Percentiles rank a stretch among this genome's conserved stretches.
Evolutionary conservation across 805 yeast species (phyloP).

Genomic region (Nakazawaea laoshanensis): DNA sequence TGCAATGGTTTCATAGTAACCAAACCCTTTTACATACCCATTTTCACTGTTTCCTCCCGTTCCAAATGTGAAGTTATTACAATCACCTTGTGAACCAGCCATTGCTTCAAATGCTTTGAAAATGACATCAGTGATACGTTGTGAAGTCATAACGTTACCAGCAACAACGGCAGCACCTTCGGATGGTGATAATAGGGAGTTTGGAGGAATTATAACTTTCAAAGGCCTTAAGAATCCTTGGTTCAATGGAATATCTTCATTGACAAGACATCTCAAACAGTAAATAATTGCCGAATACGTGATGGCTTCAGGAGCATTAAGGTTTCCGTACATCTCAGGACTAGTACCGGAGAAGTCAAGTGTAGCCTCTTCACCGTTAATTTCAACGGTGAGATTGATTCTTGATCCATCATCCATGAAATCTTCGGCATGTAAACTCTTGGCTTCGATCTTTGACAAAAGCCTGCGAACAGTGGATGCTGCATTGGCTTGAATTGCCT

Average conservation of each 20-base stretch:
- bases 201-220: slow-evolving; percentile 52
- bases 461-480: slow-evolving; percentile 57
- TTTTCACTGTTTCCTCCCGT: slow-evolving; percentile 51
- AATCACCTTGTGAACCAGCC: slow-evolving; percentile 95
- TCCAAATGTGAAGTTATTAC: slow-evolving; percentile 92
- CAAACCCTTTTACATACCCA: slow-evolving; percentile 60
- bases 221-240: slow-evolving; percentile 88
- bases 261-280: slow-evolving; percentile 76
- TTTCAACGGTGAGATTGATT: slow-evolving; percentile 46
- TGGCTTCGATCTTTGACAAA: slow-evolving; percentile 30
- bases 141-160: slow-evolving; percentile 93
- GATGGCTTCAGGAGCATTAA: slow-evolving; percentile 90
- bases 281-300: slow-evolving; percentile 84
- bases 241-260: slow-evolving; percentile 84
- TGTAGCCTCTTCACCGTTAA: slow-evolving; percentile 42
- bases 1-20: slow-evolving; percentile 90
- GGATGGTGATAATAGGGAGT: slow-evolving; percentile 64
- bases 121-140: slow-evolving; percentile 84
- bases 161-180: slow-evolving; percentile 90
- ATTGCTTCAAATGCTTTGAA: slow-evolving; percentile 80
- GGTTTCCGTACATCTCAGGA: slow-evolving; percentile 79
- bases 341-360: slow-evolving; percentile 87
- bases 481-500: slow-evolving; percentile 75
- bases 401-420: slow-evolving; percentile 77
- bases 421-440: slow-evolving; percentile 45